Base-by-base conservation (phyloP, 306 rosid genomes). In the Inga leiocalycina region DNA sequence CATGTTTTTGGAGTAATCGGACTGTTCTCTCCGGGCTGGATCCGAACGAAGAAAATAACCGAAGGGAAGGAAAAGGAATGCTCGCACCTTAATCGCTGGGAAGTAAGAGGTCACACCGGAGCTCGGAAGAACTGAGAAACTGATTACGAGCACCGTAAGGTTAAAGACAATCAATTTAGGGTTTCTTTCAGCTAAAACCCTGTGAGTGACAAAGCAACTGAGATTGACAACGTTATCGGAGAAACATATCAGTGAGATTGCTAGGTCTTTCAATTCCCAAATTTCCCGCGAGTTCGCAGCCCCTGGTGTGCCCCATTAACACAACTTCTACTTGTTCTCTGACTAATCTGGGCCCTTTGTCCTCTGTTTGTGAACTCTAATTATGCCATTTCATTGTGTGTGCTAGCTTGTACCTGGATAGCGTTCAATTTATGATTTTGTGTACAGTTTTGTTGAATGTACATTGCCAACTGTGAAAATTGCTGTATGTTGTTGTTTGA, bases 361-460 rank as follows among this genome's bases (percentile, higher is more conserved):
- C 70, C 2, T 17, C 44, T 57, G 15, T 37, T 14, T 57, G 69
- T 12, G 13, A 56, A 11, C 49, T 32, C 15, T 56, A 66, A 30
- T 39, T 76, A 6, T 57, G 69, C 24, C 52, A 57, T 76, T 76
- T 57, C 52, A 7, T 56, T 37, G 14, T 56, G 8, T 6, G 13
- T 56, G 70, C 17, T 35, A 22, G n/a, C 41, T 3, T 32, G 7
- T 41, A 56, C 32, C 7, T 12, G 37, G 5, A 57, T n/a, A 13
- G 22, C 13, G 10, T 13, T 66, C 75, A 35, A 20, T 17, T 67
- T 0, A 37, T 73, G 2, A 51, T 17, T 30, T 74, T 74, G 24
- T 51, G 10, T 5, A 11, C 35, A 37, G 8, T 59, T 80, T 22
- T 81, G 68, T 51, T 64, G 75, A 81, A 51, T 65, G 59, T 75